phyloP scores from a whole-genome alignment of 1,284 basidiomycete species.

The Puccinia coronata region DNA sequence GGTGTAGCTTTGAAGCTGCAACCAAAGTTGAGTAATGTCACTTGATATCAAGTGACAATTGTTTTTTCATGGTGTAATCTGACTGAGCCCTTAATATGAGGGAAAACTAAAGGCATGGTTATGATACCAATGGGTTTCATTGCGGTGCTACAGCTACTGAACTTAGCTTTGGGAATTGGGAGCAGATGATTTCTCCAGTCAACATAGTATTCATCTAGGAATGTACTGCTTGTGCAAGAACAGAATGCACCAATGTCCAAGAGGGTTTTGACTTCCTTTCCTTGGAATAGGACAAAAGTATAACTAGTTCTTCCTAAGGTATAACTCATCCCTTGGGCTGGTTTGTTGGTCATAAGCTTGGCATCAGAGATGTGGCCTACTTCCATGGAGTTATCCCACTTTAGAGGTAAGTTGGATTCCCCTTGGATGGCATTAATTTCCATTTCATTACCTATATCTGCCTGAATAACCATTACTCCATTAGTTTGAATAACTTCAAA shows the following conservation, averaged over 20 bases:
- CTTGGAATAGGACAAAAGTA: neutral
- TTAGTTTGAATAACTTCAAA: no score
- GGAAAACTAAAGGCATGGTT: neutral
- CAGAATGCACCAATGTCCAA: neutral
- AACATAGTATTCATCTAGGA: neutral
- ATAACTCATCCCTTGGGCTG: neutral
- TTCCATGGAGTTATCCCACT: neutral
- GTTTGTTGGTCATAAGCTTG: neutral
- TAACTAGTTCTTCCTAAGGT: neutral
- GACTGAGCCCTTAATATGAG: neutral
- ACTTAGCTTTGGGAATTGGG: conserved; percentile 2
- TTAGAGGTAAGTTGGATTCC: neutral
- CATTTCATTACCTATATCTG: neutral
- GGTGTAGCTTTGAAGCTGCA: no score
- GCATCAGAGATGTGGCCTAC: neutral
- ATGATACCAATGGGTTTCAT: neutral
- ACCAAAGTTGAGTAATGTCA: no score
- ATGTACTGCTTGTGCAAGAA: neutral
- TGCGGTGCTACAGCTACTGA: neutral
- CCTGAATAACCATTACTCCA: neutral
- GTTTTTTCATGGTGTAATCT: no score
- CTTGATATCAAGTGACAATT: no score
- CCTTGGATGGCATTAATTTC: neutral
- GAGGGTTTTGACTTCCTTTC: no score
- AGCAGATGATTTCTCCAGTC: neutral